Base-by-base conservation (phyloP, 2,329 filamentous ascomycete genomes). In the Neofusicoccum cordaticola region DNA sequence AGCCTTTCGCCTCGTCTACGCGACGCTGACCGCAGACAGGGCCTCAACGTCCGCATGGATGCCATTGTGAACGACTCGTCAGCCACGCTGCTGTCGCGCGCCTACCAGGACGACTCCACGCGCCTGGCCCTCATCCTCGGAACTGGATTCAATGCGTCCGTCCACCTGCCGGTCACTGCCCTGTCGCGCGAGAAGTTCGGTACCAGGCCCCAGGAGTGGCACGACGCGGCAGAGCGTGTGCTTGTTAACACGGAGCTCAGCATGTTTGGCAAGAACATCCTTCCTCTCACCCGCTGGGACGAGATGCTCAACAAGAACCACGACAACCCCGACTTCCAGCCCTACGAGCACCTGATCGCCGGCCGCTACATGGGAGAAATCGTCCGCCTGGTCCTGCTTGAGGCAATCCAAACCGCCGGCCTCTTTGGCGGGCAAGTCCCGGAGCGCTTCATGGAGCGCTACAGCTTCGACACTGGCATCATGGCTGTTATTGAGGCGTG, bases 171-270 rank as follows among this genome's bases (percentile, higher is more conserved):
- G 2, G 81, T 85, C 12, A 73, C 75, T 37, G 80, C 82, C 41
- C 81, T 89, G 42, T 83, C 83, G 2, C 71, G 73, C 17, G 76
- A 79, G 58, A 89, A 89, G 68, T 87, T 86, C 71, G 85, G 84
- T 35, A 70, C 73, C 34, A 80, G 86, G 57, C 81, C 85, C 1
- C 75, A 81, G 15, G 80, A 79, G 44, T 87, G 85, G 85, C 81
- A 84, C 65, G 79, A 82, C 34, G 78, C 81, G 45, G 85, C 86
- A n/a, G 80, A 83, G 35, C 82, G 86, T 66, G 86, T 89, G 37
- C 83, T 89, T 61, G 82, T 88, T 69, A 89, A 89, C 72, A 88
- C 84, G 7, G 87, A 89, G 71, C 78, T 88, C 69, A 88, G 86
- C 77, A 88, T 89, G 86, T 88, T 88, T 67, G 87, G 84, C 53